Percentiles rank a stretch among this genome's conserved stretches.
phyloP scores from a whole-genome alignment of 2,329 filamentous ascomycete species.

The Epichloe festucae region DNA sequence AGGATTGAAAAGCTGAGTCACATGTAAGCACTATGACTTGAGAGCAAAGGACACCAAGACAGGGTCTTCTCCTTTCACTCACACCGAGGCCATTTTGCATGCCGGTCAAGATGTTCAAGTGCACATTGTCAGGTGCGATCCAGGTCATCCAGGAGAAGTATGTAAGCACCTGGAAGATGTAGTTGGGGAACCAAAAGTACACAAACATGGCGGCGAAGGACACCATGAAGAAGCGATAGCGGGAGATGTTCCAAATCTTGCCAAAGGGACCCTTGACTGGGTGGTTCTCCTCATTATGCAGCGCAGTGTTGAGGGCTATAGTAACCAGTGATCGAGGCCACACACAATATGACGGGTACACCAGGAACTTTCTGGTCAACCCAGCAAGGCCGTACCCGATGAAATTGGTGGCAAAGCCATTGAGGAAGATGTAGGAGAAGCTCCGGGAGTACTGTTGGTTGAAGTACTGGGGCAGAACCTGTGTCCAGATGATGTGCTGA shows the following conservation, averaged over 20 bases:
- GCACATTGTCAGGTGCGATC: slow-evolving; percentile 32
- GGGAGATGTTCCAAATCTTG: slow-evolving; percentile 26
- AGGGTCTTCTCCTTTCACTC: background rate
- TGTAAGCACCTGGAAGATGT: slow-evolving; percentile 33
- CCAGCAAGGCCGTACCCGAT: slow-evolving; percentile 44
- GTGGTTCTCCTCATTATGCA: slow-evolving; percentile 28
- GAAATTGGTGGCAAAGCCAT: slow-evolving; percentile 42
- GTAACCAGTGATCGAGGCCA: slow-evolving; percentile 41
- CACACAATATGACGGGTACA: slow-evolving; percentile 37
- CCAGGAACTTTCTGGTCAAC: slow-evolving; percentile 33
- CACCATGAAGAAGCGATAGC: slow-evolving; percentile 33
- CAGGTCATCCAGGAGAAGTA: slow-evolving; percentile 41
- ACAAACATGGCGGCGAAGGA: slow-evolving; percentile 34
- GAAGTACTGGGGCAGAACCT: slow-evolving; percentile 38
- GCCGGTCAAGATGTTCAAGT: slow-evolving; percentile 24
- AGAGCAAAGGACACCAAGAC: background rate
- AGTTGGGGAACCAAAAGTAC: slow-evolving; percentile 42
- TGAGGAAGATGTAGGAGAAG: slow-evolving; percentile 41
- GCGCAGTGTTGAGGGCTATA: slow-evolving; percentile 35
- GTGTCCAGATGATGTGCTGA: slow-evolving; percentile 41
- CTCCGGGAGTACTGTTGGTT: slow-evolving; percentile 39
- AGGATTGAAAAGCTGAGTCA: slow-evolving; percentile 19
- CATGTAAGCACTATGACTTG: background rate
- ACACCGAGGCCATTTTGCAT: slow-evolving; percentile 23
- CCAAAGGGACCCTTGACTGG: slow-evolving; percentile 17